Percentiles rank a stretch among this genome's conserved stretches.
phyloP scores from a whole-genome alignment of 2,329 filamentous ascomycete genomes.

The Gyromitra esculenta region DNA sequence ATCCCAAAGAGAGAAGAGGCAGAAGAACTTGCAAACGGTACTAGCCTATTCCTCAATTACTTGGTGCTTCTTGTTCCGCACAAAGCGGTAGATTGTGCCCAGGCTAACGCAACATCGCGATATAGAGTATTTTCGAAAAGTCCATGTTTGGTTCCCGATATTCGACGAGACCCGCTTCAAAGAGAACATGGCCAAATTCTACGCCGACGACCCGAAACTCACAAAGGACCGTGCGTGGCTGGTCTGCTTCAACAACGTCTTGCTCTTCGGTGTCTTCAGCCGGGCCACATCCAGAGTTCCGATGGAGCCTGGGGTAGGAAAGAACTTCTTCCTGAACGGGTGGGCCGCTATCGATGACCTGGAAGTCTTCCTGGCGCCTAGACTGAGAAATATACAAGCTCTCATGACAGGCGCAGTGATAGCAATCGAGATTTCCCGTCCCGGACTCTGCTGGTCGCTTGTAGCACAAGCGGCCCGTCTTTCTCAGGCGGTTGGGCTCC shows the following conservation, averaged over 20 bases:
- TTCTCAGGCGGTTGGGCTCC: slow-evolving; percentile 72
- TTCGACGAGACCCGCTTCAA: slow-evolving; percentile 49
- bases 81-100: no score
- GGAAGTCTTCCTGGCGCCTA: slow-evolving; percentile 68
- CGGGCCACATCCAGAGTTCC: slow-evolving; percentile 49
- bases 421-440: slow-evolving; percentile 70
- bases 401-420: slow-evolving; percentile 70
- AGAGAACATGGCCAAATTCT: slow-evolving; percentile 46
- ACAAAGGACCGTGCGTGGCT: slow-evolving; percentile 56
- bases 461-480: slow-evolving; percentile 69
- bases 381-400: slow-evolving; percentile 68
- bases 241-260: slow-evolving; percentile 57
- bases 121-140: slow-evolving; percentile 47
- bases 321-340: slow-evolving; percentile 56
- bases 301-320: slow-evolving; percentile 29
- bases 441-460: slow-evolving; percentile 72
- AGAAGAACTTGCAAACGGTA: slow-evolving; percentile 47
- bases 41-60: not conserved
- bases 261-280: slow-evolving; percentile 57
- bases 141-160: slow-evolving; percentile 54
- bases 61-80: no score
- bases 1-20: slow-evolving; percentile 46
- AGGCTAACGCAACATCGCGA: slow-evolving; percentile 18
- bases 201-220: slow-evolving; percentile 39
- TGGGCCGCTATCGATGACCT: slow-evolving; percentile 63